Conservation (phyloP, 2,329 filamentous ascomycete species). For the Diaporthe sp. region DNA sequence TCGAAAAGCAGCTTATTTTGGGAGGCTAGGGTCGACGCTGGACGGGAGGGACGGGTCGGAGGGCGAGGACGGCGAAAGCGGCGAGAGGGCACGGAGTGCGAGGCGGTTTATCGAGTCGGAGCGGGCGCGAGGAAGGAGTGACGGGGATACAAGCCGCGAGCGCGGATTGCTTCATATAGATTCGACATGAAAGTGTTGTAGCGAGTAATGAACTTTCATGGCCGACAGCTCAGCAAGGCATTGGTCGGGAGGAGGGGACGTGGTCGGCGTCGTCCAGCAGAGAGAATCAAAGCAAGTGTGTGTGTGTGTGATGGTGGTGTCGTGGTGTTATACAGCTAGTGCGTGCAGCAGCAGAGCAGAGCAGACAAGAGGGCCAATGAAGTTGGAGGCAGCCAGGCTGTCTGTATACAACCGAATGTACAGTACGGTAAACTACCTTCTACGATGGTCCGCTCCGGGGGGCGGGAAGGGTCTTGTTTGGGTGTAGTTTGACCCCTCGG, state of each 20-base stretch:
- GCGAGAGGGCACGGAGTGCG: slow-evolving; percentile 2
- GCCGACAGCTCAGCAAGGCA: slow-evolving; percentile 40
- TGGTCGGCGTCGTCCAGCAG: slow-evolving; percentile 6
- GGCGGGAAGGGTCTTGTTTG: slow-evolving; percentile 30
- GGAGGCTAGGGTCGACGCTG: slow-evolving; percentile 40
- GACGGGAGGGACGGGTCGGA: not conserved
- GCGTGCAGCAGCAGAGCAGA: slow-evolving; percentile 16
- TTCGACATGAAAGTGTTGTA: slow-evolving; percentile 47
- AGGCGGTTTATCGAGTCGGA: slow-evolving; percentile 38
- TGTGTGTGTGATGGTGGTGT: not conserved
- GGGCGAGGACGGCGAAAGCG: slow-evolving; percentile 4
- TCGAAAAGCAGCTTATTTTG: slow-evolving; percentile 26
- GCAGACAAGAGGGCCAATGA: slow-evolving; percentile 19
- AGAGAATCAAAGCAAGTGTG: no score
- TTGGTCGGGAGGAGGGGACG: not conserved
- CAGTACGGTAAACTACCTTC: slow-evolving; percentile 22
- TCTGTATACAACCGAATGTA: slow-evolving; percentile 9
- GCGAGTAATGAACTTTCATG: slow-evolving; percentile 45
- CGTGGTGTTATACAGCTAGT: slow-evolving; percentile 21
- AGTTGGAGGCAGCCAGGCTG: slow-evolving; percentile 31
- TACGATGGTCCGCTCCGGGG: slow-evolving; percentile 15
- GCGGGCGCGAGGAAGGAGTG: slow-evolving; percentile 44
- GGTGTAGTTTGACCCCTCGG: slow-evolving; percentile 30
- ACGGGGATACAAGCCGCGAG: slow-evolving; percentile 45
- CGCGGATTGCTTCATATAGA: slow-evolving; percentile 54